Evolutionary conservation across 2,329 filamentous ascomycete species (phyloP), one percentile per base, ranked within the genome.

Genomic region (Pseudogymnoascus sp.): DNA sequence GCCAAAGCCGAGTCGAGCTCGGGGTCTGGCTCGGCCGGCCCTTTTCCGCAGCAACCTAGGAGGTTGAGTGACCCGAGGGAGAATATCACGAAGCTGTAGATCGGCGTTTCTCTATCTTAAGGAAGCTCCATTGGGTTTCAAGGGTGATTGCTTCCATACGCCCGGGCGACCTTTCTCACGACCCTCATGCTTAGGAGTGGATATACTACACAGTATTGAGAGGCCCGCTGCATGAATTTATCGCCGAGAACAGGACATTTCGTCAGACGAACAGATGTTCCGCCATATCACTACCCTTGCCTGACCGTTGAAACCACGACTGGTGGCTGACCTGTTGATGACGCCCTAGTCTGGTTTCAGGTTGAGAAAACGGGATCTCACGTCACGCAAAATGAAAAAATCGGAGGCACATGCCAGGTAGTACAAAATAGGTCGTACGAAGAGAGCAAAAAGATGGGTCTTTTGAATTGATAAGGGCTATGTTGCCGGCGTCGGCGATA

Each of bases 61-160:
- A 65, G 68, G 47, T 45, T 69, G 60, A 69, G 68, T 60, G 69
- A 71, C 64, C 66, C 68, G 14, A 64, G 69, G 36, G 69, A 70
- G 59, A 62, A 69, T 54, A 67, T 67, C 16, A 70, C 69, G 34
- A 70, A 70, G 57, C 63, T 70, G 18, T 70, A 47, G 42, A 26
- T 47, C 18, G 18, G 42, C 11, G 21, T 1, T 18, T 47, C 21
- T 47, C n/a, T 23, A 3, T 11, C 3, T 14, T 5, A 8, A 26
- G 14, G 26, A 23, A 14, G 2, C 11, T 23, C 42, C 8, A 12
- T 21, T 47, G 42, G 37, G 18, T 47, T 47, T 18, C 18, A 47
- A 23, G 11, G 42, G 11, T 47, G 18, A 14, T 8, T 23, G 8
- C 18, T 23, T 21, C 18, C 18, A 23, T 47, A 11, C 42, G 4